phyloP scores from a whole-genome alignment of 768 basidiomycete species.

The Suillus cothurnatus region DNA sequence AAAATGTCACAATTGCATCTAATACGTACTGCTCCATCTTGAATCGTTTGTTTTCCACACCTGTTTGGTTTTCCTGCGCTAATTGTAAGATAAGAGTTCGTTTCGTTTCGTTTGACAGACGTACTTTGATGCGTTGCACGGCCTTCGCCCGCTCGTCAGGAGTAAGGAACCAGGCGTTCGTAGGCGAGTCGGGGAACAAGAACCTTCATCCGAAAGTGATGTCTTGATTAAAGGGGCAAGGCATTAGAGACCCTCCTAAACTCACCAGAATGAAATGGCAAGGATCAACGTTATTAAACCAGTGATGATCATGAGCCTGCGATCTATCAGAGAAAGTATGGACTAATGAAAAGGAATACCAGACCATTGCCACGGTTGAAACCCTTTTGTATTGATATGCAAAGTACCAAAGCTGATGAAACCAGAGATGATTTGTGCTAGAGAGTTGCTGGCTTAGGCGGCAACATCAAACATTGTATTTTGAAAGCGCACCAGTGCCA shows the following conservation, averaged over 20 bases:
- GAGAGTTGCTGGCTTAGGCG: background rate
- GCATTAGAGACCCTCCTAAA: constrained; percentile 8
- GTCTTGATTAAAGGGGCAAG: background rate
- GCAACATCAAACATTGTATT: background rate
- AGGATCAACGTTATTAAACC: constrained; percentile 56
- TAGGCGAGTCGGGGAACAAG: constrained; percentile 69
- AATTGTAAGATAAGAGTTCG: constrained; percentile 15
- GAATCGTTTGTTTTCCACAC: constrained; percentile 28
- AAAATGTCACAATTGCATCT: background rate
- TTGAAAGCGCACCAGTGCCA: constrained; percentile 52
- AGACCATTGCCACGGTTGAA: constrained; percentile 72
- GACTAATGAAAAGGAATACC: constrained; percentile 6
- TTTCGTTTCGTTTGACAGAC: constrained; percentile 26
- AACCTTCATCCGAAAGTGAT: constrained; percentile 39
- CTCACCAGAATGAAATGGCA: constrained; percentile 52
- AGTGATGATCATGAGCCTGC: constrained; percentile 66
- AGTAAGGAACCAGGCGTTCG: constrained; percentile 68
- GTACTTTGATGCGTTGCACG: constrained; percentile 55
- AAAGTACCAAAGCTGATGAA: constrained; percentile 63
- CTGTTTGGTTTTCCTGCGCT: constrained; percentile 22
- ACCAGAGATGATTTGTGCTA: constrained; percentile 65
- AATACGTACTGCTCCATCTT: constrained; percentile 58
- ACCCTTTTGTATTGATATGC: constrained; percentile 53
- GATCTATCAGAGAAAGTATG: background rate
- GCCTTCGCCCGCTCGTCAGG: constrained; percentile 54